phyloP scores from a whole-genome alignment of 805 yeast species.

The Priceomyces fermenticarens region DNA sequence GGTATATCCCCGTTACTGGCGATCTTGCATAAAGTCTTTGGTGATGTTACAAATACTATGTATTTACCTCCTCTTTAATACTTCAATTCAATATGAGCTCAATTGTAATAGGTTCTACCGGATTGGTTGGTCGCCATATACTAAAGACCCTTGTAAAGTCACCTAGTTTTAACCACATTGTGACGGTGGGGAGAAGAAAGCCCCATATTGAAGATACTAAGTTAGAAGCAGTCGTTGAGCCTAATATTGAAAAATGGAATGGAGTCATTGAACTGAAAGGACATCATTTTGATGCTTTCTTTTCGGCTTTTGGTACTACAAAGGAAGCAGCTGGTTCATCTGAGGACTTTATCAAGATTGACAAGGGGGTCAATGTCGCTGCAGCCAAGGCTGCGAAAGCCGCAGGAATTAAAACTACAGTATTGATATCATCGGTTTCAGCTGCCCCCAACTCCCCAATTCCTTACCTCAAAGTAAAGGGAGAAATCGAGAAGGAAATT shows the following conservation, averaged over 20 bases:
- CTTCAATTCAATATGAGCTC: conserved; percentile 13
- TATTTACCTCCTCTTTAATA: too few relatives aligned
- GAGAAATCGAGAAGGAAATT: conserved; percentile 70
- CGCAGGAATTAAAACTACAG: conserved; percentile 63
- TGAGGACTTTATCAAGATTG: conserved; percentile 69
- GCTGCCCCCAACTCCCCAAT: conserved; percentile 57
- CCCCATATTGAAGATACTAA: conserved; percentile 29
- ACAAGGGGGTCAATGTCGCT: conserved; percentile 66
- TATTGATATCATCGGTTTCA: conserved; percentile 64
- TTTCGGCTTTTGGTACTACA: conserved; percentile 77
- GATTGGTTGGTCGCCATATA: conserved; percentile 65
- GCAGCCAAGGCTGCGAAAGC: conserved; percentile 73
- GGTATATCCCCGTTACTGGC: too few relatives aligned
- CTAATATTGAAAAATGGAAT: conserved; percentile 52
- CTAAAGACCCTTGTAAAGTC: conserved; percentile 43
- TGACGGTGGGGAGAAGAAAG: conserved; percentile 52
- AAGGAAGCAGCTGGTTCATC: conserved; percentile 67
- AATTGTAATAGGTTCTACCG: conserved; percentile 66
- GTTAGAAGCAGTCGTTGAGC: conserved; percentile 39
- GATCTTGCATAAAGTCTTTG: too few relatives aligned
- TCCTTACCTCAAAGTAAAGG: conserved; percentile 67
- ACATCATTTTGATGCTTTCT: conserved; percentile 38
- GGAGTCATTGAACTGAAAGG: conserved; percentile 29
- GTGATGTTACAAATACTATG: too few relatives aligned
- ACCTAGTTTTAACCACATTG: conserved; percentile 34